These are phyloP conservation scores for Nicotiana sylvestris DNA, from an alignment of 257 asterid species.

Conservation along the genomic window DNA sequence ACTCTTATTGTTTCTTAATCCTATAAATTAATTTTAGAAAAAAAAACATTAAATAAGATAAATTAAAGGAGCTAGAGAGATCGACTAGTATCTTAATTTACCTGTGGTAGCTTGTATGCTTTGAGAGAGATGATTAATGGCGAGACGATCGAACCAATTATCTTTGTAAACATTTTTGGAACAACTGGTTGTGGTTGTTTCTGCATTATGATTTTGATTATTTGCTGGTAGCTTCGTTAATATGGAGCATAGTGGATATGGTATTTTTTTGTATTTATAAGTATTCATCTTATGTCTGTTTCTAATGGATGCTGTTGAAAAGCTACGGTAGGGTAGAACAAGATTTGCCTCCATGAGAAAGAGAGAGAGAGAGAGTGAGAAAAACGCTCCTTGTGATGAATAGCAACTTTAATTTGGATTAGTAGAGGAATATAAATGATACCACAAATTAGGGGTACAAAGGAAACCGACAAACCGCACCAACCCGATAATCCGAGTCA, in stretches of 20 bases:
- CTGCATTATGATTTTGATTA: not conserved
- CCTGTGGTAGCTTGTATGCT: conserved; percentile 61
- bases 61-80: not conserved
- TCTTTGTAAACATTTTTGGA: conserved; percentile 47
- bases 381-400: not conserved
- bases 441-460: too few relatives aligned
- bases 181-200: not conserved
- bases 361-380: not conserved
- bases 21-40: conserved; percentile 21
- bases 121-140: conserved; percentile 68
- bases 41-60: not conserved
- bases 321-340: conserved; percentile 11
- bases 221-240: conserved; percentile 20
- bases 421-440: not conserved
- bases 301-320: conserved; percentile 20
- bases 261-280: conserved; percentile 28
- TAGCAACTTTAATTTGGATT: not conserved
- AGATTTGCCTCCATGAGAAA: conserved; percentile 36
- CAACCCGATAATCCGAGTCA: too few relatives aligned
- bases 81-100: not conserved
- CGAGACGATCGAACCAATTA: conserved; percentile 61
- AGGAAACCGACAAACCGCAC: too few relatives aligned
- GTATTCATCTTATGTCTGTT: not conserved
- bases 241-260: not conserved
- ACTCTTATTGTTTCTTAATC: conserved; percentile 38